phyloP scores from a whole-genome alignment of 108 stramenopile species.

The Cyclotella baltica region DNA sequence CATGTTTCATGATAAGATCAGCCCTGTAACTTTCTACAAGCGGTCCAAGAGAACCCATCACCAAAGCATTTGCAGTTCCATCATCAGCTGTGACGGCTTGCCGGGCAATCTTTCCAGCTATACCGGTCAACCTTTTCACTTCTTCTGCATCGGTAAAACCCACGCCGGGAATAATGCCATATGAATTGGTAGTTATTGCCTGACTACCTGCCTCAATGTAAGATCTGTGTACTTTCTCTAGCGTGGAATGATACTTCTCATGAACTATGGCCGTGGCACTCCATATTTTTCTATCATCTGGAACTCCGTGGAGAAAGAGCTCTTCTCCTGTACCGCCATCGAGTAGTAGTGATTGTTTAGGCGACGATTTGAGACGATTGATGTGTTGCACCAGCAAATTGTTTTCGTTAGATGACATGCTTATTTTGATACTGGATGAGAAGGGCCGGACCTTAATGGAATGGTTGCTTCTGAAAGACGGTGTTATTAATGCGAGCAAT shows the following conservation, averaged over 20 bases:
- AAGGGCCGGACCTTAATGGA: not conserved
- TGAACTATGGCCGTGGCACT: conserved; percentile 77
- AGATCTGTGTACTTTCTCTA: conserved; percentile 70
- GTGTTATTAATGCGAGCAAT: not conserved
- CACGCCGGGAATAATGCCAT: conserved; percentile 80
- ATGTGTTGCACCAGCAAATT: conserved; percentile 24
- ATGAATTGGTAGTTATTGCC: conserved; percentile 83
- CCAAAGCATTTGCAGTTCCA: conserved; percentile 29
- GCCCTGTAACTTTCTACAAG: conserved; percentile 82
- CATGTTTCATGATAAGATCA: conserved; percentile 68
- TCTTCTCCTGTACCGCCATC: conserved; percentile 91
- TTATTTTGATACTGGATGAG: not conserved
- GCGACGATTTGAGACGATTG: conserved; percentile 36
- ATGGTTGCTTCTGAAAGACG: not conserved
- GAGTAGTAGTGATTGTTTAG: conserved; percentile 55
- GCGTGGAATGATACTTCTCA: conserved; percentile 59
- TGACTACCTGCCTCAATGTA: conserved; percentile 74
- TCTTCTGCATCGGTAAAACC: conserved; percentile 68
- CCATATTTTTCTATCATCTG: conserved; percentile 86
- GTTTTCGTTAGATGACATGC: not conserved
- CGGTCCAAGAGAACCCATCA: conserved; percentile 80
- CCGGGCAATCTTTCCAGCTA: conserved; percentile 70
- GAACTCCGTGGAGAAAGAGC: conserved; percentile 76
- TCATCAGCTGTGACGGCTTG: conserved; percentile 27
- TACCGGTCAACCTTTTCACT: conserved; percentile 32